These are phyloP conservation scores for Cercospora zeae-maydis DNA, from an alignment of 2,329 filamentous ascomycete genomes.

Conservation along the genomic window DNA sequence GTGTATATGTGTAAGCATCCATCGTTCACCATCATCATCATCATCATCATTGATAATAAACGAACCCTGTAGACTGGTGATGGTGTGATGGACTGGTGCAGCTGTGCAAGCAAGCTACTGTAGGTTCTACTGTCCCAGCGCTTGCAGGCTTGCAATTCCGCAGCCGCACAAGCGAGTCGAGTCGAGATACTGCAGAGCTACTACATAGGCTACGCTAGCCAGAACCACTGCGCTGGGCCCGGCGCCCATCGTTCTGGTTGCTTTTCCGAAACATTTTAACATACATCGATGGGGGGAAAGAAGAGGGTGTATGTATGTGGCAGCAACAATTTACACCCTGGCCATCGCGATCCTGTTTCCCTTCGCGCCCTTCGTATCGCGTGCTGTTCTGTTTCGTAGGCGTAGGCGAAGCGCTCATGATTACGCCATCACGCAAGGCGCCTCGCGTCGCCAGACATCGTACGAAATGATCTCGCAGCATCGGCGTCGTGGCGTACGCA, in stretches of 20 bases:
- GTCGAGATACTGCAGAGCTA: slow-evolving; percentile 1
- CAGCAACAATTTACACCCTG: not conserved
- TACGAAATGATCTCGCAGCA: not conserved
- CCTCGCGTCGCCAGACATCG: not conserved
- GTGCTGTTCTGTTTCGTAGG: not conserved
- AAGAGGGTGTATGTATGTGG: not conserved
- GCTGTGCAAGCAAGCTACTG: not conserved
- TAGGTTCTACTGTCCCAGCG: no score
- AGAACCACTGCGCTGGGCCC: not conserved
- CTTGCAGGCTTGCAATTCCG: not conserved
- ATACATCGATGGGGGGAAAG: not conserved
- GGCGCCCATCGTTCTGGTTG: not conserved
- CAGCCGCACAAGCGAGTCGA: not conserved
- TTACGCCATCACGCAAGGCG: not conserved
- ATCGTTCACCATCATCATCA: no score
- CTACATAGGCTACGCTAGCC: not conserved
- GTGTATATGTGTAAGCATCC: no score
- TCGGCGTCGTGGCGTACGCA: not conserved
- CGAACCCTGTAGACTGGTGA: no score
- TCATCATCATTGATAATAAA: no score
- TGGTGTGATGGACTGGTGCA: no score
- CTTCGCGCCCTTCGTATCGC: slow-evolving; percentile 1
- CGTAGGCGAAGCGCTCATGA: not conserved
- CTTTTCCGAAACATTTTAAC: not conserved
- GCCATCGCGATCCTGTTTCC: not conserved